These are phyloP conservation scores for Candida nanaspora DNA, from an alignment of 805 yeast genomes.

Conservation along the genomic window DNA sequence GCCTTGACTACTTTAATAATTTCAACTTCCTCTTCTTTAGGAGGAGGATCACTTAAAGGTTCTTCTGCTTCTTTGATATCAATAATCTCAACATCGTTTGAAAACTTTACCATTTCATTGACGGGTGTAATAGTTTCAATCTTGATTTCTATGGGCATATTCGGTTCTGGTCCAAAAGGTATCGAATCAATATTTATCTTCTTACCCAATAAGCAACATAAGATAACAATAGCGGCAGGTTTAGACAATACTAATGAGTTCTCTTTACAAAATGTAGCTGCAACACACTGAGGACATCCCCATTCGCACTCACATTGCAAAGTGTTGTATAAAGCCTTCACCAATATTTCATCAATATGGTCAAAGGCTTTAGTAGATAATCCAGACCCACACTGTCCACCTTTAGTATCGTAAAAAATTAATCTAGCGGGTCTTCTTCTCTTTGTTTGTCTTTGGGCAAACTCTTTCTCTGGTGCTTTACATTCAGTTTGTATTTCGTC, in stretches of 20 bases:
- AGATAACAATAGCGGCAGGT: conserved; percentile 69
- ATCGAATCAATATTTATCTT: conserved; percentile 41
- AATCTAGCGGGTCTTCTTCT: conserved; percentile 83
- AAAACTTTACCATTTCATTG: conserved; percentile 47
- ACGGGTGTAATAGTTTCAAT: conserved; percentile 65
- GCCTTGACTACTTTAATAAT: not conserved
- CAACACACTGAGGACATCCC: conserved; percentile 85
- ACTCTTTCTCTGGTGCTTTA: conserved; percentile 95
- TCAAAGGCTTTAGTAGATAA: conserved; percentile 74
- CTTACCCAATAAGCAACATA: conserved; percentile 54
- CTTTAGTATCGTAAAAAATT: conserved; percentile 76
- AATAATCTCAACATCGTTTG: conserved; percentile 52
- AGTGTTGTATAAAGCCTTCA: conserved; percentile 51
- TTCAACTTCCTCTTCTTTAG: conserved; percentile 16
- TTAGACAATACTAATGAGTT: conserved; percentile 78
- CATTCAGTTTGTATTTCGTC: conserved; percentile 89
- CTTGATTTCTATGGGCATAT: conserved; percentile 52
- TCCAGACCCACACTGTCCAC: conserved; percentile 77
- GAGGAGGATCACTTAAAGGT: conserved; percentile 11
- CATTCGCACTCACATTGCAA: conserved; percentile 56
- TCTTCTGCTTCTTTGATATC: conserved; percentile 27
- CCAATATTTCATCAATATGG: conserved; percentile 59
- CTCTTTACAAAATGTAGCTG: conserved; percentile 76
- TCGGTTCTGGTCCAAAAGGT: conserved; percentile 67
- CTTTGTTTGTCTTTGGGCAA: conserved; percentile 63